Percentiles rank a stretch among this genome's conserved stretches.
phyloP scores from a whole-genome alignment of 2,329 filamentous ascomycete species.

The Apiospora pterosperma region DNA sequence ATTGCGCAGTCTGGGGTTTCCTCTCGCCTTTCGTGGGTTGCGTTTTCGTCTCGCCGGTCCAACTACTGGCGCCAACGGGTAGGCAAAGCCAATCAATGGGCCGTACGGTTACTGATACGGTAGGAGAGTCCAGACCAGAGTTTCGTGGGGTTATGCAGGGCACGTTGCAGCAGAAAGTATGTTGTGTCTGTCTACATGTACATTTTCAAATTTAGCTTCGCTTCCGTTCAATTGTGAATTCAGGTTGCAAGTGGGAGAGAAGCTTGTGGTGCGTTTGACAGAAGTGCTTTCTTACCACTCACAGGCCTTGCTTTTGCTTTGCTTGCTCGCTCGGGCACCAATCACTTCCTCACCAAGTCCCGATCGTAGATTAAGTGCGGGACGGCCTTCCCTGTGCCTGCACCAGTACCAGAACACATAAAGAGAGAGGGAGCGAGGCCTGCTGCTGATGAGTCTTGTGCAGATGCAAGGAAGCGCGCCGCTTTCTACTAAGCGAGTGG shows the following conservation, averaged over 20 bases:
- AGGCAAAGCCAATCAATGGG: not conserved
- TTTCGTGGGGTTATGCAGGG: conserved; percentile 1
- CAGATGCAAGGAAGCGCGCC: conserved; percentile 1
- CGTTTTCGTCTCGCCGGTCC: not conserved
- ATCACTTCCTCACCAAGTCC: not conserved
- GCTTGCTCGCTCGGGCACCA: not conserved
- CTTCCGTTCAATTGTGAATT: not conserved
- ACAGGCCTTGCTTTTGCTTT: not conserved
- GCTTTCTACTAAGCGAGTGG: not conserved
- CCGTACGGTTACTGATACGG: not conserved
- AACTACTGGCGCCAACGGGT: not conserved
- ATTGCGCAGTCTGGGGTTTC: not conserved
- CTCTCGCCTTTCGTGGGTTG: not conserved
- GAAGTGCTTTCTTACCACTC: not conserved
- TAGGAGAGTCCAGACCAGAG: not conserved
- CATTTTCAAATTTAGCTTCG: conserved; percentile 1
- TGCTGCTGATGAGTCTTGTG: not conserved
- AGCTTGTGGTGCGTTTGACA: not conserved
- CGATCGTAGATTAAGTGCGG: conserved; percentile 1
- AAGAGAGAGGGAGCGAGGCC: not conserved
- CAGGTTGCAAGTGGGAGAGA: not conserved
- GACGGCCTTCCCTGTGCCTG: not conserved
- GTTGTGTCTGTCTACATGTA: not conserved
- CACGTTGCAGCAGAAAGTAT: conserved; percentile 1
- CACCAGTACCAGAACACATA: not conserved